Evolutionary conservation across 139 green algal species (phyloP), one percentile per base, ranked within the genome.

Genomic region (Edaphochlamys debaryana): DNA sequence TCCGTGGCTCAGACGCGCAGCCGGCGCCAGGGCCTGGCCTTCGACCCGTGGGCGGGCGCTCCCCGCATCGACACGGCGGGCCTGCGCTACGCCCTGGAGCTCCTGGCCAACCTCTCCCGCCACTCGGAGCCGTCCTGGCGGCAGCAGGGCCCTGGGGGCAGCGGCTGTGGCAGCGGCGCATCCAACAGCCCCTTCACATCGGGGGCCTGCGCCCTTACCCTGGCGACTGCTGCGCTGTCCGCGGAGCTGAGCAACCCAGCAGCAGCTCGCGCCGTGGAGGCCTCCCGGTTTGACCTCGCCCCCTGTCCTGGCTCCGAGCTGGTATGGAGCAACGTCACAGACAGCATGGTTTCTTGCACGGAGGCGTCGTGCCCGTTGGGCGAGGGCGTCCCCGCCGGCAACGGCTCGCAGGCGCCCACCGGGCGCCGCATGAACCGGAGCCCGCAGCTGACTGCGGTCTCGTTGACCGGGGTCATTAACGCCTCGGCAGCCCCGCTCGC

Each of bases 41-140:
- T 76, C 17, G 42, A 76, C 69, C 69, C 69, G 9, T 60, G 29
- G 41, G 30, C 13, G 42, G 42, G 42, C 9, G 30, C 30, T 4
- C 69, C 69, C 9, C 69, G 69, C 22, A 22, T 76, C 6, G 30
- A 76, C 69, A 76, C 41, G 13, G 42, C 69, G 7, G 69, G 42
- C 30, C 69, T 76, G 30, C 42, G 41, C 41, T 62, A 76, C 42
- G 29, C 69, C 27, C 69, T 76, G 30, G 22, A 60, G 69, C 69
- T 76, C 19, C 42, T 62, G 69, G 69, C 41, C 41, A 60, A 76
- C 15, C 30, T 76, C 1, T 30, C 68, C 8, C 29, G 29, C 8
- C 0, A 1, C 27, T 22, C 68, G 40, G 68, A 15, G 68, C 6
- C 29, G 68, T 19, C 4, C 2, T 73, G 67, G 27, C 67, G 67